Percentiles rank a stretch among this genome's conserved stretches.
These are phyloP conservation scores for Eucalyptus regnans DNA, from an alignment of 345 rosid genomes.

Conservation along the genomic window DNA sequence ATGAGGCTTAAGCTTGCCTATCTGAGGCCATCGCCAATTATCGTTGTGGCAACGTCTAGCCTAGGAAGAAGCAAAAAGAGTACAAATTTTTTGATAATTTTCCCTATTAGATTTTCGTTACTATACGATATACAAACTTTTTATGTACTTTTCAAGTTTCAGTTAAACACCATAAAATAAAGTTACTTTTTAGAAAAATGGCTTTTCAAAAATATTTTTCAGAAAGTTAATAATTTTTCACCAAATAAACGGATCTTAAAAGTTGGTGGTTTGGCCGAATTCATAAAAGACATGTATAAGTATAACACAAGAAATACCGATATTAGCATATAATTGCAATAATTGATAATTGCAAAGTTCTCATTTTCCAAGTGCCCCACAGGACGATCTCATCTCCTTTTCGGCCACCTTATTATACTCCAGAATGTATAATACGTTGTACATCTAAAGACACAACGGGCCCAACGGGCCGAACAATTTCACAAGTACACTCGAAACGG, in stretches of 20 bases:
- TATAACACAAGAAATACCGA: neutral
- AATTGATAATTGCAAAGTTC: neutral
- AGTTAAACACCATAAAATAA: too few species aligned
- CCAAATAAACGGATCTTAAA: neutral
- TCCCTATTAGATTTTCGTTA: too few species aligned
- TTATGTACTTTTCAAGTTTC: too few species aligned
- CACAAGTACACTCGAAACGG: neutral
- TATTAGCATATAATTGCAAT: neutral
- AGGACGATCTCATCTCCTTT: neutral
- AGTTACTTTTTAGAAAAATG: too few species aligned
- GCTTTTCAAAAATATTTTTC: too few species aligned
- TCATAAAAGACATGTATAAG: neutral
- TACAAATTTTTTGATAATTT: too few species aligned
- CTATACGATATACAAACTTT: fast-evolving
- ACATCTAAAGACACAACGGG: neutral
- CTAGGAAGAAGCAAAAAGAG: too few species aligned
- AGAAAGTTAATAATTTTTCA: too few species aligned
- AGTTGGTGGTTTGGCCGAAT: neutral
- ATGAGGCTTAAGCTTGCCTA: too few species aligned
- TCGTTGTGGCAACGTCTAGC: fast-evolving
- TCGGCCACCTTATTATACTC: neutral
- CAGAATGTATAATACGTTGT: neutral
- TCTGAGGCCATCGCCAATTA: too few species aligned
- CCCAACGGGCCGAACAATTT: neutral
- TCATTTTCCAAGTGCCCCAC: neutral